Conservation (phyloP, 331 rosid species). For the Malus hybrid region DNA sequence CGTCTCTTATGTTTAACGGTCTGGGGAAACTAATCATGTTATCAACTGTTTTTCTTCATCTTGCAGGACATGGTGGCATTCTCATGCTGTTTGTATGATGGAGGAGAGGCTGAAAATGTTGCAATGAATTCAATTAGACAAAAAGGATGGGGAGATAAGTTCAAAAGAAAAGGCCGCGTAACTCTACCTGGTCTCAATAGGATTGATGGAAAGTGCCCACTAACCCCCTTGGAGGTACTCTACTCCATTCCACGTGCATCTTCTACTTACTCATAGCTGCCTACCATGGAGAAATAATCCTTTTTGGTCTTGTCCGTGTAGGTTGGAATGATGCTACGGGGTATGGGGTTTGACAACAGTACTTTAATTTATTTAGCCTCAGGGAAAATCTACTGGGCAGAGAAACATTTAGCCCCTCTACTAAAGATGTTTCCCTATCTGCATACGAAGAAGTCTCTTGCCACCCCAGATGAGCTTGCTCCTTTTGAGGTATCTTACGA, state of each 20-base stretch:
- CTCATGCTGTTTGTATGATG: slow-evolving; percentile 90
- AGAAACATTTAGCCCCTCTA: slow-evolving; percentile 74
- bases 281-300: neutral
- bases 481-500: slow-evolving; percentile 55
- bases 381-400: slow-evolving; percentile 70
- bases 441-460: slow-evolving; percentile 84
- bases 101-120: slow-evolving; percentile 64
- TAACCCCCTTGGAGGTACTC: slow-evolving; percentile 83
- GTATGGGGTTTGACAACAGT: slow-evolving; percentile 81
- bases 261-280: neutral
- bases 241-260: neutral
- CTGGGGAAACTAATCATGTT: slow-evolving; percentile 1
- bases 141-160: slow-evolving; percentile 79
- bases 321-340: slow-evolving; percentile 95
- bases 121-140: slow-evolving; percentile 80
- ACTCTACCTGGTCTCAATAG: slow-evolving; percentile 73
- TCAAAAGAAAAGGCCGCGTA: slow-evolving; percentile 60
- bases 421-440: slow-evolving; percentile 71
- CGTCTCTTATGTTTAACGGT: neutral
- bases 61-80: slow-evolving; percentile 95
- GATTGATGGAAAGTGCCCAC: slow-evolving; percentile 85
- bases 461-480: slow-evolving; percentile 70
- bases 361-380: slow-evolving; percentile 86
- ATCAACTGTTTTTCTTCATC: neutral
- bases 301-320: slow-evolving; percentile 26